These are phyloP conservation scores for Fragaria ananassa DNA, from an alignment of 306 rosid species.

Conservation along the genomic window DNA sequence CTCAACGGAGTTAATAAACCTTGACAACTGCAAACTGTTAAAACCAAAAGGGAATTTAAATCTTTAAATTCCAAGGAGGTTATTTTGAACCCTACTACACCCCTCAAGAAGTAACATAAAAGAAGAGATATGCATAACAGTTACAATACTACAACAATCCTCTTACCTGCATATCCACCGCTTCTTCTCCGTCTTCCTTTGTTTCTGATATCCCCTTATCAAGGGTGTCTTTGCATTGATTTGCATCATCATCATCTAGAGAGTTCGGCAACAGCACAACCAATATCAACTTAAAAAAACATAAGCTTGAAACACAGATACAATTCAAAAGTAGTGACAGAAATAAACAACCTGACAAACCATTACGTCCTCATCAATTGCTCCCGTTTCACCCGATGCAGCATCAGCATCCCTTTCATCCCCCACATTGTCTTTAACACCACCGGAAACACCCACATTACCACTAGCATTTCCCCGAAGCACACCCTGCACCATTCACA, in stretches of 20 bases:
- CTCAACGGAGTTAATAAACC: background rate
- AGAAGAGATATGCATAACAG: background rate
- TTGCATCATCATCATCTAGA: background rate
- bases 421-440: background rate
- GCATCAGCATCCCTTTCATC: constrained; percentile 3
- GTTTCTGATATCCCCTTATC: background rate
- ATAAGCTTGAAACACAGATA: background rate
- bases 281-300: background rate
- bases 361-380: constrained; percentile 4
- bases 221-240: background rate
- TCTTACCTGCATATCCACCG: background rate
- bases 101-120: background rate
- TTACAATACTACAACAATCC: background rate
- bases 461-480: constrained; percentile 1
- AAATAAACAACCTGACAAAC: constrained; percentile 14
- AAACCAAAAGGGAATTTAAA: background rate
- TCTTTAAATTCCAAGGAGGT: background rate
- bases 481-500: constrained; percentile 15
- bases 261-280: background rate
- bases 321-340: background rate
- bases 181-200: background rate
- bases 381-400: constrained; percentile 4
- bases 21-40: background rate
- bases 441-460: background rate
- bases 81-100: background rate